A percentile compares a stretch with the other conserved stretches of the same genome.
Conservation (phyloP, 163 green algal genomes). For the Trebouxia gelatinosa region DNA sequence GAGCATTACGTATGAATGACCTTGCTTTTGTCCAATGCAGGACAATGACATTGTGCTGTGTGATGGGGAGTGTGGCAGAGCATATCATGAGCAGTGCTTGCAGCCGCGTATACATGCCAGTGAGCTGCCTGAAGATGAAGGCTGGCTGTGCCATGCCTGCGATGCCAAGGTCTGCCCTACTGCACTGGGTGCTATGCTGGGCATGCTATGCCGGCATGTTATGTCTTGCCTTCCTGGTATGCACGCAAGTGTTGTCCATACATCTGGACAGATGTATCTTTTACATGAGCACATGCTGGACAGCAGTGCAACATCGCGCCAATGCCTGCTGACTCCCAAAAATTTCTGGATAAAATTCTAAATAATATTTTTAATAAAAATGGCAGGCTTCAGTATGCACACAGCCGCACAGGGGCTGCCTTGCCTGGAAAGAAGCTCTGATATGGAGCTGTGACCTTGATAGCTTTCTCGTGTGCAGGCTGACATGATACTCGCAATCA, state of each 20-base stretch:
- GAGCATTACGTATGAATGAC: no score
- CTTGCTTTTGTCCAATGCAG: no score
- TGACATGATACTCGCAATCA: conserved; percentile 58
- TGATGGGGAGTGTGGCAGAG: conserved; percentile 85
- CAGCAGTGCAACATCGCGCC: no score
- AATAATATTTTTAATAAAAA: not conserved
- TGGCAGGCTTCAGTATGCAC: no score
- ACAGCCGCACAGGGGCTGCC: not conserved
- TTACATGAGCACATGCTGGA: not conserved
- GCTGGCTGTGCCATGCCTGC: conserved; percentile 84
- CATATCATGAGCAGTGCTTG: conserved; percentile 83
- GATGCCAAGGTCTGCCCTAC: conserved; percentile 66
- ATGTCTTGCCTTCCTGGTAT: not conserved
- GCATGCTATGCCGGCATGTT: not conserved
- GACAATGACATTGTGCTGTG: conserved; percentile 95
- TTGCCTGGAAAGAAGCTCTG: not conserved
- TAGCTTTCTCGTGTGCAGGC: conserved; percentile 35
- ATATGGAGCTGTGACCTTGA: not conserved
- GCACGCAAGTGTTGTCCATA: no score
- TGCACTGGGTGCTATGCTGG: not conserved
- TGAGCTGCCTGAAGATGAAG: conserved; percentile 73
- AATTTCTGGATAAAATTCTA: not conserved
- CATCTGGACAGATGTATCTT: not conserved
- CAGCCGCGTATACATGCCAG: conserved; percentile 62
- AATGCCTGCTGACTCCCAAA: no score